Conservation (phyloP, 805 yeast genomes). For the Suhomyces xylopsoci region DNA sequence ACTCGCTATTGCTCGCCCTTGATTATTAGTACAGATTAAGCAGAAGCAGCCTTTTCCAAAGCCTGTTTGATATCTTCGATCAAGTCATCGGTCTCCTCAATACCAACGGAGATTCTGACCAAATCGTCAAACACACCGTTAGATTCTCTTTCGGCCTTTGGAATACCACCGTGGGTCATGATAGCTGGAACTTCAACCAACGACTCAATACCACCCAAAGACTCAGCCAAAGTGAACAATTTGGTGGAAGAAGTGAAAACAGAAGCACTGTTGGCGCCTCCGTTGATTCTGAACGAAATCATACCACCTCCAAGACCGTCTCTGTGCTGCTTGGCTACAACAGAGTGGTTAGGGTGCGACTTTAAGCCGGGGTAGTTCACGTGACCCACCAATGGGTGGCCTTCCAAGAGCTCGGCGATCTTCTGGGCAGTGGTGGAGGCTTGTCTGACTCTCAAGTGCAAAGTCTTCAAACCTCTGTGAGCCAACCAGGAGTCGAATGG, state of each 20-base stretch:
- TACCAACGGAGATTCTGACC: conserved; percentile 49
- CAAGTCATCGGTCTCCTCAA: conserved; percentile 31
- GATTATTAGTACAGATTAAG: conserved; percentile 3
- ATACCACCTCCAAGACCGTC: conserved; percentile 88
- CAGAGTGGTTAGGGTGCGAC: conserved; percentile 57
- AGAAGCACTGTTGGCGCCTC: conserved; percentile 76
- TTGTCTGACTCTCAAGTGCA: conserved; percentile 74
- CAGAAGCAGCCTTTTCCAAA: conserved; percentile 33
- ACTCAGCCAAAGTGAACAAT: conserved; percentile 82
- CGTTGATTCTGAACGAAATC: conserved; percentile 81
- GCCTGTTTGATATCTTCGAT: conserved; percentile 55
- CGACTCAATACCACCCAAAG: conserved; percentile 87
- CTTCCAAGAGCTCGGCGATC: conserved; percentile 62
- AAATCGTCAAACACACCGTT: conserved; percentile 80
- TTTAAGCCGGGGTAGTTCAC: conserved; percentile 85
- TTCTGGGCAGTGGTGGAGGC: conserved; percentile 63
- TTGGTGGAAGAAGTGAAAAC: conserved; percentile 70
- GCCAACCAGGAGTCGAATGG: conserved; percentile 92
- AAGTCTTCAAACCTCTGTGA: conserved; percentile 86
- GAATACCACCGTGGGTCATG: conserved; percentile 92
- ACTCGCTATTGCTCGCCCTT: not conserved
- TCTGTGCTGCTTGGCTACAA: conserved; percentile 74
- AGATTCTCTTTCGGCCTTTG: conserved; percentile 70
- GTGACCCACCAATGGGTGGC: conserved; percentile 50
- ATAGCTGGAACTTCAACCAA: conserved; percentile 84